Base-by-base conservation (phyloP, 2,329 filamentous ascomycete species). In the Fusarium beomiforme region DNA sequence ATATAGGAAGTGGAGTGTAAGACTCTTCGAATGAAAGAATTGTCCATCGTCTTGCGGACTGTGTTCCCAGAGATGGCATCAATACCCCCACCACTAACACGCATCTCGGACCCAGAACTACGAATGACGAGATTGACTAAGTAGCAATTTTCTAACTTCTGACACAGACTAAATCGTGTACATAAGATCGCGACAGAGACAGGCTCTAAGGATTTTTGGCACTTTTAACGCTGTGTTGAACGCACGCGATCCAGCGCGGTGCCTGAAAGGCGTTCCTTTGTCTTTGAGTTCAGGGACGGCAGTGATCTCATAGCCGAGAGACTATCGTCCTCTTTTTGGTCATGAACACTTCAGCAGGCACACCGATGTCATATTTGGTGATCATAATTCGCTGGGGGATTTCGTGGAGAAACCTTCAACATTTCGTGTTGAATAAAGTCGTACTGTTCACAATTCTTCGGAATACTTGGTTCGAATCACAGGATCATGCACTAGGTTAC, bases 31-130 rank as follows among this genome's bases (percentile, higher is more conserved):
- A 61, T 43, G 36, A 56, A 36, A 43, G 24, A 31, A 57, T 19
- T 23, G 31, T 46, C 33, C 59, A 44, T 55, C 39, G 37, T 39
- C 53, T 49, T 58, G 54, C 50, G 62, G 53, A 60, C 46, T 55
- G 61, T 44, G 50, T 54, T 55, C 58, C 50, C 33, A 43, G 49
- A 59, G 59, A 60, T 65, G 23, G 36, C 55, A 71, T 37, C 39
- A 49, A 42, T n/a, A 46, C 41, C 46, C 69, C 39, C 63, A 59
- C 62, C 65, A 69, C 59, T 39, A 61, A 44, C 50, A 55, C 26
- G 46, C 34, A 60, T 55, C 34, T n/a, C 29, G n/a, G 26, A 21
- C 17, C 64, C 46, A 59, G 63, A 59, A 19, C 36, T 43, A 24
- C 26, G 41, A 43, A 67, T 55, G 44, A 44, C 33, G 56, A 49